Conservation (phyloP, 768 basidiomycete species). For the Termitomyces sp. region DNA sequence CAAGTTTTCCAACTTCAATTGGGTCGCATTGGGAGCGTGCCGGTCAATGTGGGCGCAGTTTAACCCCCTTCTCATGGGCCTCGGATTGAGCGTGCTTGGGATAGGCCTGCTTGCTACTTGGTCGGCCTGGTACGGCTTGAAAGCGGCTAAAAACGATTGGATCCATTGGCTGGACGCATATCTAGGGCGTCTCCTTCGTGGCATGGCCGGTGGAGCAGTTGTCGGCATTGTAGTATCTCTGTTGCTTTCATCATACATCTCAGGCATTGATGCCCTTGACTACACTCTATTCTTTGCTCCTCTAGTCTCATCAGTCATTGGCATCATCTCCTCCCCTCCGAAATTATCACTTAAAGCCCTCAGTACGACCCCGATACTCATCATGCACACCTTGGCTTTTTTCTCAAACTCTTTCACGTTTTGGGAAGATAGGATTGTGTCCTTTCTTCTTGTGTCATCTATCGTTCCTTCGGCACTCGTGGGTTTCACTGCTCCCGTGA, state of each 20-base stretch:
- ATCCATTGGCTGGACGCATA: conserved; percentile 35
- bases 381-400: conserved; percentile 72
- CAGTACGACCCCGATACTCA: conserved; percentile 34
- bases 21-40: conserved; percentile 62
- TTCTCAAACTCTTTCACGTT: conserved; percentile 96
- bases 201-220: conserved; percentile 32
- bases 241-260: conserved; percentile 25
- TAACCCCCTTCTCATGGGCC: conserved; percentile 68
- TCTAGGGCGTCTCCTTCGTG: conserved; percentile 27
- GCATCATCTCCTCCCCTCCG: conserved; percentile 38
- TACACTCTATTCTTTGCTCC: conserved; percentile 44
- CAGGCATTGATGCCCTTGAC: conserved; percentile 49
- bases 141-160: conserved; percentile 31
- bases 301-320: conserved; percentile 39
- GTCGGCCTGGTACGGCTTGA: conserved; percentile 49
- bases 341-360: conserved; percentile 24
- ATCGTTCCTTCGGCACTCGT: conserved; percentile 54
- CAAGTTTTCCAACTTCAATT: conserved; percentile 47
- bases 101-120: conserved; percentile 51
- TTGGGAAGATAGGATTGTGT: conserved; percentile 88
- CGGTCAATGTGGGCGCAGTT: conserved; percentile 95
- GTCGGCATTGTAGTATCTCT: conserved; percentile 29
- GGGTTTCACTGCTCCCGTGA: conserved; percentile 64
- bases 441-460: conserved; percentile 68
- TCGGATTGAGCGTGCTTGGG: conserved; percentile 63